Percentiles rank a stretch among this genome's conserved stretches.
phyloP scores from a whole-genome alignment of 192 early-diverging fungal species.

The Coemansia umbellata region DNA sequence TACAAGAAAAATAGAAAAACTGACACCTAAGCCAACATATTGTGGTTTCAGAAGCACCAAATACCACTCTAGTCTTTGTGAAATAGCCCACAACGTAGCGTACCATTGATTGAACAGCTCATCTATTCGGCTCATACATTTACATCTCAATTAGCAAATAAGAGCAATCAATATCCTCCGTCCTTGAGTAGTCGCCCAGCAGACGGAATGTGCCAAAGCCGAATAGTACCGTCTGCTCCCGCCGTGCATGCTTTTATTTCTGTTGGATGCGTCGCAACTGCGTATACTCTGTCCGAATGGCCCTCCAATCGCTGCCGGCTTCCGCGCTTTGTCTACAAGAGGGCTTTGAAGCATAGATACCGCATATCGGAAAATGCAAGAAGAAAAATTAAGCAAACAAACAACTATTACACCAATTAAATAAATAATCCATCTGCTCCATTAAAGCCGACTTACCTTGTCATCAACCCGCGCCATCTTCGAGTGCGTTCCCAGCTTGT shows the following conservation, averaged over 20 bases:
- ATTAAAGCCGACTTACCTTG: slow-evolving; percentile 31
- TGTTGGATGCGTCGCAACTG: slow-evolving; percentile 82
- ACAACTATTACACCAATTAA: background rate
- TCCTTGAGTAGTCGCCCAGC: slow-evolving; percentile 46
- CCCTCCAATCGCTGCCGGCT: slow-evolving; percentile 77
- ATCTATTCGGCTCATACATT: too few species aligned
- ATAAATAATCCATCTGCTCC: background rate
- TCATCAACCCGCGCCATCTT: slow-evolving; percentile 40
- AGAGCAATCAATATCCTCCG: background rate
- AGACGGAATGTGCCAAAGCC: slow-evolving; percentile 49
- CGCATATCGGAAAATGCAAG: too few species aligned
- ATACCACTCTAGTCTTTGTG: too few species aligned
- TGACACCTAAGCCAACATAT: too few species aligned
- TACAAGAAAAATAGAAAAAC: too few species aligned
- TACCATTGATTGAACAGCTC: too few species aligned
- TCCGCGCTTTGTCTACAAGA: slow-evolving; percentile 41
- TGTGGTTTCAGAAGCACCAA: too few species aligned
- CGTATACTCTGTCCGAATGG: slow-evolving; percentile 91
- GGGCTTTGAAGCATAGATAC: too few species aligned
- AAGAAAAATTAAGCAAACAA: background rate
- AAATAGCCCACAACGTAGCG: too few species aligned
- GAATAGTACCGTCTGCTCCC: slow-evolving; percentile 41
- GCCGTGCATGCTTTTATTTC: slow-evolving; percentile 64
- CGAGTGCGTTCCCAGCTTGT: slow-evolving; percentile 44
- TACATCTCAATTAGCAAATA: too few species aligned